These are phyloP conservation scores for Persicaria maculosa DNA, from an alignment of 148 eudicot species.

Conservation along the genomic window DNA sequence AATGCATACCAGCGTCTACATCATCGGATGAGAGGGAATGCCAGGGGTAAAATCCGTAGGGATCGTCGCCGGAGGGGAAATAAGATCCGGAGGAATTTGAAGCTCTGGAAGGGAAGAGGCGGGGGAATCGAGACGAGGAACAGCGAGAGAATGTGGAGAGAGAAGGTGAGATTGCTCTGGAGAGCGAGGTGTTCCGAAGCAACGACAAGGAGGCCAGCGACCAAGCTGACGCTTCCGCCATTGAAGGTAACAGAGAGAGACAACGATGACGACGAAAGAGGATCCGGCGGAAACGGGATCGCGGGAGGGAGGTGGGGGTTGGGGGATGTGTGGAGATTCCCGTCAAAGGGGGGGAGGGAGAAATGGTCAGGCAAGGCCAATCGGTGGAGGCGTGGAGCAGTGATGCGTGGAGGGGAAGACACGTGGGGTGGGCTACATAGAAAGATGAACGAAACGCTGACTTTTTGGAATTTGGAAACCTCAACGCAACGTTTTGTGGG, in stretches of 20 bases:
- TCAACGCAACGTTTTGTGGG: not conserved
- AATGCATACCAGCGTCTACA: conserved; percentile 8
- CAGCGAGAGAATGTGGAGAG: not conserved
- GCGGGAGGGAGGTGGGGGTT: not conserved
- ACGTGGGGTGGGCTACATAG: not conserved
- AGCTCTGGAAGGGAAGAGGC: conserved; percentile 1
- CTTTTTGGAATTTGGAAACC: not conserved
- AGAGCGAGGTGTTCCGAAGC: not conserved
- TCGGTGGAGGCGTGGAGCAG: not conserved
- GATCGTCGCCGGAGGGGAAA: conserved; percentile 6
- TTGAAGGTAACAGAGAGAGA: not conserved
- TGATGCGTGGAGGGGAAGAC: not conserved
- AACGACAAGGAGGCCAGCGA: not conserved
- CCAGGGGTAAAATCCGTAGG: conserved; percentile 12
- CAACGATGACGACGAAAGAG: not conserved
- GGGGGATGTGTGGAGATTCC: not conserved
- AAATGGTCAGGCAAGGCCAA: not conserved
- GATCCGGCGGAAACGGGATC: not conserved
- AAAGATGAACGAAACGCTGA: not conserved
- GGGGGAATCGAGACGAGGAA: not conserved
- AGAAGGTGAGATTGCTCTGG: conserved; percentile 2
- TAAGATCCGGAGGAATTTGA: not conserved
- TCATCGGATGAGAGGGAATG: conserved; percentile 8
- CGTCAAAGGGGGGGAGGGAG: not conserved
- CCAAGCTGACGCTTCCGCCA: conserved; percentile 10